Conservation (phyloP, 2,329 filamentous ascomycete genomes). For the Ustulina deusta region DNA sequence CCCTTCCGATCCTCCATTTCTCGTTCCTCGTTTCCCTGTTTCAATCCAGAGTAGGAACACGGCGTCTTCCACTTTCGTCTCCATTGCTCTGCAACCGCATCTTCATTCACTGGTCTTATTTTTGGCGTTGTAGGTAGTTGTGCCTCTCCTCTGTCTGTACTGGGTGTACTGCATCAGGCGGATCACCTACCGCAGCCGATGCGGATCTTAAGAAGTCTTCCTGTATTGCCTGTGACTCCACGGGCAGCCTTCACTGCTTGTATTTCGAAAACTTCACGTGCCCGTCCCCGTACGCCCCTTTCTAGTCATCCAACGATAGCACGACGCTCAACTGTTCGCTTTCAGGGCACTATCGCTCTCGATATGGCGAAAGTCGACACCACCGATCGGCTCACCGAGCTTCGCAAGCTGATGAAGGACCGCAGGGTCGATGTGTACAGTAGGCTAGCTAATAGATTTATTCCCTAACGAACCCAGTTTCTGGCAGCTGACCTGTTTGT, state of each 20-base stretch:
- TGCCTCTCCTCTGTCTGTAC: background rate
- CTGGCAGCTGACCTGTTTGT: constrained; percentile 42
- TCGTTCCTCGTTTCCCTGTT: background rate
- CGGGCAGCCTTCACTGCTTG: constrained; percentile 23
- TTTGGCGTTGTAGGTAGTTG: constrained; percentile 3
- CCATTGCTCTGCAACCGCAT: background rate
- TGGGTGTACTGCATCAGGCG: background rate
- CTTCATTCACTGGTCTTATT: background rate
- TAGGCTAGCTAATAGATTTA: constrained; percentile 60
- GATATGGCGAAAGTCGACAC: constrained; percentile 85
- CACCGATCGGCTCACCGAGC: constrained; percentile 76
- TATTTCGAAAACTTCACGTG: constrained; percentile 16
- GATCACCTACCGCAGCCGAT: constrained; percentile 36
- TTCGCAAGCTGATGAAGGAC: constrained; percentile 89
- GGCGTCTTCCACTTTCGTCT: background rate
- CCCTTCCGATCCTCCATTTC: background rate
- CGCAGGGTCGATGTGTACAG: constrained; percentile 91
- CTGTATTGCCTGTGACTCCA: constrained; percentile 39
- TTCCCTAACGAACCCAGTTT: constrained; percentile 20
- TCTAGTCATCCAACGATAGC: constrained; percentile 10
- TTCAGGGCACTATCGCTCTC: constrained; percentile 46
- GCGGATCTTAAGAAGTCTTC: constrained; percentile 39
- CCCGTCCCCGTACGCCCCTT: constrained; percentile 21
- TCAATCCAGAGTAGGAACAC: background rate
- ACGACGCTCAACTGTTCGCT: constrained; percentile 37